phyloP scores from a whole-genome alignment of 1,284 basidiomycete species.

The Trichosporon ovoides region DNA sequence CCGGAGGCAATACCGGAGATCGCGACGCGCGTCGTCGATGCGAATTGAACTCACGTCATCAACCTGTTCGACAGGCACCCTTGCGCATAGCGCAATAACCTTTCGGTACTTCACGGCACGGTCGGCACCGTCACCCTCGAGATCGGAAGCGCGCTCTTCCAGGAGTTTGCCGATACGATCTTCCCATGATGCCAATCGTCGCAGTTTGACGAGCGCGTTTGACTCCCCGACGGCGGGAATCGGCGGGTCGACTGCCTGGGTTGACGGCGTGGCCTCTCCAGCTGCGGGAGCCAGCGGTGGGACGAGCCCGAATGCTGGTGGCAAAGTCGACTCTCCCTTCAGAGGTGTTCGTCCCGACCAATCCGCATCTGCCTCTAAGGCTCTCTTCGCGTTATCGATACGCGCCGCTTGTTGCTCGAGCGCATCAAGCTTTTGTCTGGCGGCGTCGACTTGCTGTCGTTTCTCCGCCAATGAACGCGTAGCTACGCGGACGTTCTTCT shows the following conservation, averaged over 20 bases:
- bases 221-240: slow-evolving; percentile 55
- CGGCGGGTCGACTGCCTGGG: slow-evolving; percentile 23
- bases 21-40: neutral
- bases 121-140: slow-evolving; percentile 74
- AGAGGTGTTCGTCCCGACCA: slow-evolving; percentile 74
- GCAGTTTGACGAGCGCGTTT: slow-evolving; percentile 62
- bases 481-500: slow-evolving; percentile 77
- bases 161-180: slow-evolving; percentile 68
- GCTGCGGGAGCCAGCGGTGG: slow-evolving; percentile 38
- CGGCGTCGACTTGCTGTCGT: slow-evolving; percentile 70
- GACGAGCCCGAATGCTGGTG: slow-evolving; percentile 20
- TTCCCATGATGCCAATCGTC: slow-evolving; percentile 76
- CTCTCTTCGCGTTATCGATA: slow-evolving; percentile 72
- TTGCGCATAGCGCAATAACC: slow-evolving; percentile 83
- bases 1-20: neutral
- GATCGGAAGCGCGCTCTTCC: slow-evolving; percentile 60
- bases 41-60: slow-evolving; percentile 64
- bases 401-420: slow-evolving; percentile 72
- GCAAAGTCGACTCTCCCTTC: slow-evolving; percentile 52
- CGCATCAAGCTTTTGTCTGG: slow-evolving; percentile 65
- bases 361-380: slow-evolving; percentile 56
- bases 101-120: slow-evolving; percentile 85
- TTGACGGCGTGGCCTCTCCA: neutral
- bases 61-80: slow-evolving; percentile 77
- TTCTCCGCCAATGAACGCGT: slow-evolving; percentile 86